Conservation (phyloP, 768 basidiomycete species). For the Hirschioporus abietinus region DNA sequence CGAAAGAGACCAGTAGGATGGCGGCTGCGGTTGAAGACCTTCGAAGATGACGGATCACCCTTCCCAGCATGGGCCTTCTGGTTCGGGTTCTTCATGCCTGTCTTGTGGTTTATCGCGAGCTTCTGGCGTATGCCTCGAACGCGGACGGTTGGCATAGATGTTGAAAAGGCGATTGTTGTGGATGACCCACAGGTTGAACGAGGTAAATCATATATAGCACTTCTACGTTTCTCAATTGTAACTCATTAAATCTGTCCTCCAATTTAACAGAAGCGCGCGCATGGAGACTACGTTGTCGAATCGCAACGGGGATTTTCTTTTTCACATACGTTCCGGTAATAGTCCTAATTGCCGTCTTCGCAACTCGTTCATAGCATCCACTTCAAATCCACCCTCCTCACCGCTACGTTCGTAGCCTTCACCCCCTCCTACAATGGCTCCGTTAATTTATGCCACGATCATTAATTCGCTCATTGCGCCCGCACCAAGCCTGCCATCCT, state of each 20-base stretch:
- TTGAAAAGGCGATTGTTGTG: conserved; percentile 65
- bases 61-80: conserved; percentile 77
- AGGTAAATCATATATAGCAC: conserved; percentile 43
- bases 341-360: conserved; percentile 65
- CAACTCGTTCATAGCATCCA: not conserved
- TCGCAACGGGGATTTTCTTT: conserved; percentile 62
- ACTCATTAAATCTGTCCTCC: conserved; percentile 8
- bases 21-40: conserved; percentile 52
- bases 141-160: conserved; percentile 49
- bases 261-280: conserved; percentile 54
- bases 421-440: not conserved
- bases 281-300: conserved; percentile 72
- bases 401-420: not conserved
- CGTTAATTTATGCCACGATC: not conserved
- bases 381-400: not conserved
- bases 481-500: not conserved
- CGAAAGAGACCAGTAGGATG: conserved; percentile 56
- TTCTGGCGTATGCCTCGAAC: conserved; percentile 56
- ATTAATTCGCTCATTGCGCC: not conserved
- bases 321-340: conserved; percentile 79
- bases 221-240: conserved; percentile 3
- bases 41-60: conserved; percentile 45
- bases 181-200: conserved; percentile 79
- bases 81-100: conserved; percentile 54
- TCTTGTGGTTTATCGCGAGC: conserved; percentile 64